phyloP scores from a whole-genome alignment of 768 basidiomycete genomes.

The Hebeloma cylindrosporum region DNA sequence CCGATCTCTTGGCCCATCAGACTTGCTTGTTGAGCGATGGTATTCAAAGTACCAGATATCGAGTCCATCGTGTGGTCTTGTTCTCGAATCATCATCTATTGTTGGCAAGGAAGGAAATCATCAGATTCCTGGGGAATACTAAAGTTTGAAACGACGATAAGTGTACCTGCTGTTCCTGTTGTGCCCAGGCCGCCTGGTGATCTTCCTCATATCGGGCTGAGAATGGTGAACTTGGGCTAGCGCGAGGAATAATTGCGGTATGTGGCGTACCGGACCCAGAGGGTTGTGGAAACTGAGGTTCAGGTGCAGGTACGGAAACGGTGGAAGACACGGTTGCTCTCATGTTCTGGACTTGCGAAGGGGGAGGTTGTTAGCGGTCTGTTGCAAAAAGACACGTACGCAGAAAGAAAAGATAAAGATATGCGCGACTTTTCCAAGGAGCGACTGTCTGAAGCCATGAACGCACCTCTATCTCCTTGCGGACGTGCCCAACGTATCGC shows the following conservation, averaged over 20 bases:
- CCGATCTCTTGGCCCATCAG: conserved; percentile 91
- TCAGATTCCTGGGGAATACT: not conserved
- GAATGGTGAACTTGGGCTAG: conserved; percentile 34
- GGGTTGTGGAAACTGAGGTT: conserved; percentile 13
- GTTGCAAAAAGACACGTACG: not conserved
- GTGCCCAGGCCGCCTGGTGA: conserved; percentile 78
- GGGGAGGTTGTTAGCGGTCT: conserved; percentile 26
- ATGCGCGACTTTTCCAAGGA: conserved; percentile 6
- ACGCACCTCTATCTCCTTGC: conserved; percentile 76
- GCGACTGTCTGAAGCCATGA: conserved; percentile 23
- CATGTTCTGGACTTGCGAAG: conserved; percentile 67
- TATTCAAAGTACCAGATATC: conserved; percentile 83
- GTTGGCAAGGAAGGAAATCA: no score
- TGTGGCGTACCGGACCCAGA: conserved; percentile 21
- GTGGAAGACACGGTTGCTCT: conserved; percentile 53
- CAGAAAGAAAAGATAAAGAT: not conserved
- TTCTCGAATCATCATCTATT: conserved; percentile 78
- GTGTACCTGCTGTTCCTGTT: conserved; percentile 82
- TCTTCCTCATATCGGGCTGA: conserved; percentile 46
- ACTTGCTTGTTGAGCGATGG: conserved; percentile 86
- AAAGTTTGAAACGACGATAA: not conserved
- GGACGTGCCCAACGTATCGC: conserved; percentile 73
- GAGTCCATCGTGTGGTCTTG: conserved; percentile 90
- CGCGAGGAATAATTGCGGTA: conserved; percentile 21
- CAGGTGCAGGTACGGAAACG: conserved; percentile 19